Base-by-base conservation (phyloP, 2,329 filamentous ascomycete species). In the Nannizziopsis barbatae region DNA sequence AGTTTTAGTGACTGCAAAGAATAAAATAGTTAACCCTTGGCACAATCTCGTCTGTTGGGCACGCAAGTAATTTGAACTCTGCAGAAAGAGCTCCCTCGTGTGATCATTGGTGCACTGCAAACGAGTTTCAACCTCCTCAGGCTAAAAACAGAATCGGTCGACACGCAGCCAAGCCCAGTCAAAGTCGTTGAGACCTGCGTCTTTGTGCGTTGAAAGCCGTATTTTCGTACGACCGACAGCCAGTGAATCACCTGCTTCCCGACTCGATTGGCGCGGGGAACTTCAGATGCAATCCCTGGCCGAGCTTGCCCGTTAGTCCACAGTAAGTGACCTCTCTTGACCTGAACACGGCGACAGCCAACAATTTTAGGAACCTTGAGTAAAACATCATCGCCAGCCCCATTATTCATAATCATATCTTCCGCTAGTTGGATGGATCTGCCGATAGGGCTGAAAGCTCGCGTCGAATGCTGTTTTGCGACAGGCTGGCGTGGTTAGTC, bases 381-480 rank as follows among this genome's bases (percentile, higher is more conserved):
- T 8, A 2, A 27, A 15, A 12, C 12, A 31, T 36, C 20, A 17
- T 39, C 43, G 30, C 38, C 33, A 38, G 43, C 43, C 43, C 35
- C 35, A 9, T 15, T 22, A 27, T 43, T 3, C 17, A 20, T 2
- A 36, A 5, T 12, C 36, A 27, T 11, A 38, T 45, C 43, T 38
- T 7, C 33, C 43, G 20, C 35, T 45, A 45, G 43, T 38, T 38
- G 43, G 35, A 38, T n/a, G 43, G 43, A 17, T 45, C 43, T 31
- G 43, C 43, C 43, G 43, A 39, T 45, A 45, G 43, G 43, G 43
- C 43, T 45, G 43, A 45, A 31, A 11, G 32, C 43, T 45, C 37
- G 42, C 33, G 22, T 35, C 42, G 31, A 44, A 35, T 44, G 42
- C 30, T 17, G 14, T 32, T 43, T 27, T 7, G 22, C 7, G 22